phyloP scores from a whole-genome alignment of 768 basidiomycete genomes.

The Pisolithus orientalis region DNA sequence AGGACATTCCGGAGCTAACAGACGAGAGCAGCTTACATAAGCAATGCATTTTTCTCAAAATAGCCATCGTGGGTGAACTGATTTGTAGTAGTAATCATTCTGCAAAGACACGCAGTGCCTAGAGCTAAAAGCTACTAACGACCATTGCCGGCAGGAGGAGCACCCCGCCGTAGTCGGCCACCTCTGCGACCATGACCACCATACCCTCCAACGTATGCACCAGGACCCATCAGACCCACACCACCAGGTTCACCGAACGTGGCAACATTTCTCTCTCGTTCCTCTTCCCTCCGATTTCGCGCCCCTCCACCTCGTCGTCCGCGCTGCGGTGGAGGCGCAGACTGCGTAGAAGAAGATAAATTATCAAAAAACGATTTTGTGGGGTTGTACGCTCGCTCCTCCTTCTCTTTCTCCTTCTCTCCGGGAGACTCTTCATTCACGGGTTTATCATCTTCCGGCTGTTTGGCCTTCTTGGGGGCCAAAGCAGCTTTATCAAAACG shows the following conservation, averaged over 20 bases:
- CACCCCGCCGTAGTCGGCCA: conserved; percentile 35
- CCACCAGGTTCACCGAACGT: conserved; percentile 86
- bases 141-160: conserved; percentile 11
- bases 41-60: too few relatives aligned
- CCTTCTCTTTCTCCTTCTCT: conserved; percentile 32
- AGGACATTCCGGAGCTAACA: too few relatives aligned
- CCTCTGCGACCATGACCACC: conserved; percentile 58
- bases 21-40: too few relatives aligned
- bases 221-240: conserved; percentile 70
- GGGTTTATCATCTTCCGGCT: conserved; percentile 24
- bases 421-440: conserved; percentile 22
- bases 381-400: conserved; percentile 63
- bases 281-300: conserved; percentile 72
- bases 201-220: conserved; percentile 75
- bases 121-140: conserved; percentile 11
- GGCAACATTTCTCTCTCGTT: conserved; percentile 76
- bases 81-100: too few relatives aligned
- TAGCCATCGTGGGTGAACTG: too few relatives aligned
- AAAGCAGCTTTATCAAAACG: conserved; percentile 73
- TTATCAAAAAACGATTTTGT: conserved; percentile 80
- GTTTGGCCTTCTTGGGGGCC: conserved; percentile 29
- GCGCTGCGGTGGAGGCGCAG: conserved; percentile 22
- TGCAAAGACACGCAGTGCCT: too few relatives aligned
- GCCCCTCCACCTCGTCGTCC: conserved; percentile 44
- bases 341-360: conserved; percentile 42